Evolutionary conservation across 331 rosid species (phyloP).

Genomic region (Cucumis variabilis): DNA sequence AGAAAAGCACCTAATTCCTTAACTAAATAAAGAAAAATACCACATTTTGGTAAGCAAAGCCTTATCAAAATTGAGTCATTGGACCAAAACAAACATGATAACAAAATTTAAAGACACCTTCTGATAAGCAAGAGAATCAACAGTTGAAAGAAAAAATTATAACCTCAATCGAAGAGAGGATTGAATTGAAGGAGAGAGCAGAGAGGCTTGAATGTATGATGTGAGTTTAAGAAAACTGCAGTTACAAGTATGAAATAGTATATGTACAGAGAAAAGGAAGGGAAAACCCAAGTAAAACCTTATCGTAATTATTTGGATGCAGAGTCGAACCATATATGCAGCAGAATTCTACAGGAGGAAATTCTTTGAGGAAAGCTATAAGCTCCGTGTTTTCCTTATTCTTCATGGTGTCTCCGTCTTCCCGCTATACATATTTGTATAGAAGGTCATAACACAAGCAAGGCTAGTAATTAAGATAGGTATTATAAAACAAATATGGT

Average conservation of each 20-base stretch:
- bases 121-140: too few species aligned
- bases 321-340: slow-evolving; percentile 93
- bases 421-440: slow-evolving; percentile 2
- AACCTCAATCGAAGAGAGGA: too few species aligned
- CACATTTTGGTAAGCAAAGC: too few species aligned
- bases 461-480: neutral
- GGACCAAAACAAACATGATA: too few species aligned
- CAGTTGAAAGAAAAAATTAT: too few species aligned
- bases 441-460: neutral
- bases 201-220: too few species aligned
- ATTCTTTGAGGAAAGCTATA: slow-evolving; percentile 60
- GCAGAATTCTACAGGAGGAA: slow-evolving; percentile 94
- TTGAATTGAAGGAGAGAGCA: too few species aligned
- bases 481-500: neutral
- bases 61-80: too few species aligned
- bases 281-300: slow-evolving; percentile 52
- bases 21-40: too few species aligned
- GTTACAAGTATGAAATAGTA: neutral
- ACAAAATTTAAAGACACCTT: too few species aligned
- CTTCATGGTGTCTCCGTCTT: slow-evolving; percentile 44
- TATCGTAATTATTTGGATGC: slow-evolving; percentile 71
- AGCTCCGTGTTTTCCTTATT: slow-evolving; percentile 41
- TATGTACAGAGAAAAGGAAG: neutral
- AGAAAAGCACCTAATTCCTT: too few species aligned
- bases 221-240: slow-evolving; percentile 30